Base-by-base conservation (phyloP, 75 land plant genomes). In the Cunninghamia lanceolata region DNA sequence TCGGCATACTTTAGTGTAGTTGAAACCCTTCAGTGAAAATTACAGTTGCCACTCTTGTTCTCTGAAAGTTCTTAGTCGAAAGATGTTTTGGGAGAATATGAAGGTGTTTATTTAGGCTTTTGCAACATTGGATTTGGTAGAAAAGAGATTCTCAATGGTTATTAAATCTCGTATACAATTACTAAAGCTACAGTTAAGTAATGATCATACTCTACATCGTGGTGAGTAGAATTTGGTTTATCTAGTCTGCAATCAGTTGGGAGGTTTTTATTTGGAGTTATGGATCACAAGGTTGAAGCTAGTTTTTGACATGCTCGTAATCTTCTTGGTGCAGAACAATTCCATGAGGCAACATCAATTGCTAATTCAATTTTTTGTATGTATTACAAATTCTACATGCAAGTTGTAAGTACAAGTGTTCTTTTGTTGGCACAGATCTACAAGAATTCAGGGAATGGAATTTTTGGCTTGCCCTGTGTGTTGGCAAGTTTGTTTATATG, bases 351-450 rank as follows among this genome's bases (percentile, higher is more conserved):
- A 83, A 95, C 95, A 82, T 86, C 87, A 32, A 90, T 92, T 74
- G 96, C 98, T 75, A 89, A 92, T 66, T 89, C 91, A 46, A 92
- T 98, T 11, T 98, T 96, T 84, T 92, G 94, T 85, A 86, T 89
- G 88, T 98, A 98, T 84, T 96, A 95, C 89, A 94, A 98, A 85
- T 93, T 86, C 85, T 94, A 95, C 80, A 88, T 95, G 92, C 98
- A 98, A 45, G 88, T 96, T 77, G 92, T 96, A 59, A 93, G 89
- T 82, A 93, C 96, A 15, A 88, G 89, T 38, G 91, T 98, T 40
- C 92, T 96, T 9, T 91, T 96, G 75, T 88, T 96, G 40, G 95
- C 96, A 47, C n/a, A n/a, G n/a, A n/a, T n/a, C n/a, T n/a, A n/a
- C n/a, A n/a, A n/a, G n/a, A n/a, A n/a, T n/a, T n/a, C 97, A 90